Conservation (phyloP, 1,139 yeast genomes). For the Debaryomyces psychrophilus region DNA sequence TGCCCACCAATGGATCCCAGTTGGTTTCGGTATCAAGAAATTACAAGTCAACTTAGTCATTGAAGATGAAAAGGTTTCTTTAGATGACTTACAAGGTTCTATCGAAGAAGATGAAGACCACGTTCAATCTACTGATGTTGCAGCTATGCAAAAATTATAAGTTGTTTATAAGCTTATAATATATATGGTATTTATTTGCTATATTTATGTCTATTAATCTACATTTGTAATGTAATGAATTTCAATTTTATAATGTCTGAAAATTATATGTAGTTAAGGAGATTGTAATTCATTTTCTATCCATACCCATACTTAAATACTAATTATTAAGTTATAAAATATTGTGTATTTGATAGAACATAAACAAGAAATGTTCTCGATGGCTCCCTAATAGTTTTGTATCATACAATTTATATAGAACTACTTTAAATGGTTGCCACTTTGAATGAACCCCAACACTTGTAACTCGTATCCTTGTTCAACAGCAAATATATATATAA, state of each 20-base stretch:
- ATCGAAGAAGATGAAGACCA: conserved; percentile 98
- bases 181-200: conserved; percentile 3
- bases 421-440: no score
- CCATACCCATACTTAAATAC: no score
- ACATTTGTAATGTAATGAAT: conserved; percentile 7
- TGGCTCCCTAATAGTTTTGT: no score
- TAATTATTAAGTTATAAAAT: no score
- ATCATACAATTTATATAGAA: no score
- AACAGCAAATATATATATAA: no score
- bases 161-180: conserved; percentile 18
- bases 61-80: conserved; percentile 94
- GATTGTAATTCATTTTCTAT: no score
- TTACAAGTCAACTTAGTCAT: conserved; percentile 97
- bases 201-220: conserved; percentile 7
- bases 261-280: no score
- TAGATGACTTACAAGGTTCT: conserved; percentile 81
- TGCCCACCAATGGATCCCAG: conserved; percentile 94
- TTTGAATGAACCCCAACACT: no score
- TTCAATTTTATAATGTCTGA: background rate
- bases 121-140: conserved; percentile 97
- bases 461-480: no score
- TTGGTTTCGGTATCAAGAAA: conserved; percentile 99
- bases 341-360: no score
- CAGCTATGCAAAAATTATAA: conserved; percentile 98
- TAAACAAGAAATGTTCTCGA: no score